These are phyloP conservation scores for Neurospora sp. DNA, from an alignment of 495 filamentous ascomycete genomes.

Conservation along the genomic window DNA sequence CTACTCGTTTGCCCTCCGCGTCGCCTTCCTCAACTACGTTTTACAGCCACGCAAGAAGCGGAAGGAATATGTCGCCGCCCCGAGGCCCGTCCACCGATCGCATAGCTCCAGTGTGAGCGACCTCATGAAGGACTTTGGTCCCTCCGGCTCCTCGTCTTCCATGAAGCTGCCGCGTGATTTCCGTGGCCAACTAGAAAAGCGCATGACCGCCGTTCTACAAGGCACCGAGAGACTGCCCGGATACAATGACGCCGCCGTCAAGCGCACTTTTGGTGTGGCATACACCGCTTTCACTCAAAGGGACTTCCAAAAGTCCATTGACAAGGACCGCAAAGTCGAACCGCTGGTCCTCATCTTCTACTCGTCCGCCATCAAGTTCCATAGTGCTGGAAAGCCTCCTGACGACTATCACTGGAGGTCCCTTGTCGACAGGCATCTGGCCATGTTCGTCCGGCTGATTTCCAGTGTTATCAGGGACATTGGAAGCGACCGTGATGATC, in stretches of 20 bases:
- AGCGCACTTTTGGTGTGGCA: conserved; percentile 88
- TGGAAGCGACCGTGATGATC: conserved; percentile 64
- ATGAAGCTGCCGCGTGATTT: conserved; percentile 41
- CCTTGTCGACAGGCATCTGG: conserved; percentile 89
- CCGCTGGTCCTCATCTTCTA: conserved; percentile 88
- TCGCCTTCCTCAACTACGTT: conserved; percentile 87
- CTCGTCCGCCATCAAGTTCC: conserved; percentile 61
- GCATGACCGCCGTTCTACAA: conserved; percentile 75
- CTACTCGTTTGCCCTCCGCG: conserved; percentile 80
- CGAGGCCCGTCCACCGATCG: conserved; percentile 48
- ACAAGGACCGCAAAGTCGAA: conserved; percentile 90
- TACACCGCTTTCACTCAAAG: conserved; percentile 56
- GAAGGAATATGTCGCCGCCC: conserved; percentile 66
- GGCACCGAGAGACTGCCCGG: conserved; percentile 54
- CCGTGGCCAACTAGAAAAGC: conserved; percentile 64
- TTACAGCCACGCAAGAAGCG: conserved; percentile 82
- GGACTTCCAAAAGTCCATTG: conserved; percentile 76
- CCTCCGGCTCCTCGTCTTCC: conserved; percentile 25
- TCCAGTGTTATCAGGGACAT: conserved; percentile 67
- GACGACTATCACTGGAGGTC: conserved; percentile 89
- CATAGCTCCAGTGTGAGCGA: conserved; percentile 63
- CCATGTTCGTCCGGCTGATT: conserved; percentile 86
- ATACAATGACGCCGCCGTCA: conserved; percentile 77
- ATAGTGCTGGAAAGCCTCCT: conserved; percentile 66
- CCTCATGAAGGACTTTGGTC: conserved; percentile 46